A percentile compares a stretch with the other conserved stretches of the same genome.
phyloP scores from a whole-genome alignment of 2,329 filamentous ascomycete species.

The Clarireedia monteithiana region DNA sequence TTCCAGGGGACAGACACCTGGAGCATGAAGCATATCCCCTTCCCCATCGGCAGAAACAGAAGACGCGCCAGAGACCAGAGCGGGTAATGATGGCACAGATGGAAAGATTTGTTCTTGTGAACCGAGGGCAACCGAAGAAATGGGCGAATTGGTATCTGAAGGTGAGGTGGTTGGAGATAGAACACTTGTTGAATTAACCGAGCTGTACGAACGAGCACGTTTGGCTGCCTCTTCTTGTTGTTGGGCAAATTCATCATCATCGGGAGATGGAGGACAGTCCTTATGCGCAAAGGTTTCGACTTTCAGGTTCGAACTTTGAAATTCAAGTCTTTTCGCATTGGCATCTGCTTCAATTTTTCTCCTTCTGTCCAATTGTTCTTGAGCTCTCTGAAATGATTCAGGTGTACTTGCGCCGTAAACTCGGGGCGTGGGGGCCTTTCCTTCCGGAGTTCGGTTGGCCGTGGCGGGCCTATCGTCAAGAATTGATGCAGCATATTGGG shows the following conservation, averaged over 20 bases:
- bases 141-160: constrained; percentile 22
- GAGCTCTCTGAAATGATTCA: constrained; percentile 34
- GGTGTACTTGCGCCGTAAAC: constrained; percentile 34
- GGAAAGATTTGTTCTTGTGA: constrained; percentile 37
- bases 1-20: constrained; percentile 39
- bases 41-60: constrained; percentile 57
- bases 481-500: constrained; percentile 26
- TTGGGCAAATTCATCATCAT: constrained; percentile 32
- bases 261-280: constrained; percentile 39
- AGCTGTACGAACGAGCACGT: constrained; percentile 25
- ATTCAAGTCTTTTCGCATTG: constrained; percentile 27
- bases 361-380: constrained; percentile 27
- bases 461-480: constrained; percentile 41
- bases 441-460: constrained; percentile 37
- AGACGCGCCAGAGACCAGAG: constrained; percentile 54
- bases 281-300: constrained; percentile 11
- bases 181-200: constrained; percentile 31
- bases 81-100: constrained; percentile 57
- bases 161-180: constrained; percentile 31
- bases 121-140: constrained; percentile 40
- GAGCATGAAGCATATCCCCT: constrained; percentile 48
- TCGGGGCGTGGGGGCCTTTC: constrained; percentile 30
- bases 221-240: constrained; percentile 17
- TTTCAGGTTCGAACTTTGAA: constrained; percentile 4
- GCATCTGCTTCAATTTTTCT: constrained; percentile 31